These are phyloP conservation scores for Penicillium sp. DNA, from an alignment of 2,329 filamentous ascomycete genomes.

Conservation along the genomic window DNA sequence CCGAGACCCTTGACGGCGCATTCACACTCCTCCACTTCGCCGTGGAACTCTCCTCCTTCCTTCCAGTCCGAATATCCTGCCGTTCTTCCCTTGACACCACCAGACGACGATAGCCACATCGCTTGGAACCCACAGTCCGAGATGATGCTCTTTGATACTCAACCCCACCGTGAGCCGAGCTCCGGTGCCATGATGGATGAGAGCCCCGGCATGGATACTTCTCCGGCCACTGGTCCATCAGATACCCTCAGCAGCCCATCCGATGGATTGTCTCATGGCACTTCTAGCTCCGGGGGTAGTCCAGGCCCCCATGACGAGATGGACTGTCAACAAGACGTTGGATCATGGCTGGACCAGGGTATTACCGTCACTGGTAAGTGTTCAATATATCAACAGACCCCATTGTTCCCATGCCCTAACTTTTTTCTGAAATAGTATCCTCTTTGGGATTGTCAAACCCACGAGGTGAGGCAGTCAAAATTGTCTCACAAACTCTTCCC, in stretches of 20 bases:
- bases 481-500: conserved; percentile 65
- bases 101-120: conserved; percentile 45
- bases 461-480: conserved; percentile 53
- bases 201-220: conserved; percentile 32
- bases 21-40: conserved; percentile 34
- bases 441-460: conserved; percentile 42
- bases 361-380: conserved; percentile 43
- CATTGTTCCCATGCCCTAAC: neutral
- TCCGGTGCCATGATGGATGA: conserved; percentile 29
- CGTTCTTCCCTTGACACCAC: conserved; percentile 46
- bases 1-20: conserved; percentile 34
- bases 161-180: conserved; percentile 30
- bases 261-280: conserved; percentile 34
- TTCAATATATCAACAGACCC: neutral
- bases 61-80: conserved; percentile 37
- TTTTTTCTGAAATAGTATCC: conserved; percentile 34
- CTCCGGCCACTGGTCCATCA: conserved; percentile 30
- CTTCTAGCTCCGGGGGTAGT: conserved; percentile 37
- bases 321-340: conserved; percentile 36
- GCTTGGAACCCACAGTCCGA: conserved; percentile 41
- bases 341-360: conserved; percentile 43
- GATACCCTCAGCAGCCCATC: conserved; percentile 37
- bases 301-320: conserved; percentile 35
- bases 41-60: conserved; percentile 29
- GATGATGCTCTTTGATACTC: conserved; percentile 37